phyloP scores from a whole-genome alignment of 257 asterid species.

The Nyctanthes arbortristis region DNA sequence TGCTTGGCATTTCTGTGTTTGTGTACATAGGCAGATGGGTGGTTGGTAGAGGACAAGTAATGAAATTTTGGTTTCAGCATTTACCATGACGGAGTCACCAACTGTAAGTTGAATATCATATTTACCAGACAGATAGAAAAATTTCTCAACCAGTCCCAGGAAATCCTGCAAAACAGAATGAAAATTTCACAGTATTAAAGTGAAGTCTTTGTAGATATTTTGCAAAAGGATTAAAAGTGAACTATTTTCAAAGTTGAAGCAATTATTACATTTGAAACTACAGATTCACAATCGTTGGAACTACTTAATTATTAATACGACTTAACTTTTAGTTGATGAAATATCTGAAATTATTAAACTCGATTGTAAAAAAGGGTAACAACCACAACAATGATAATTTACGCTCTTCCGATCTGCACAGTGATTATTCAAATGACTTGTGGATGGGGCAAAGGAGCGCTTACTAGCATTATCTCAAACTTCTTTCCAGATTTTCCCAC shows the following conservation, averaged over 20 bases:
- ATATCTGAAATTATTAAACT: constrained; percentile 5
- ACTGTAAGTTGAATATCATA: constrained; percentile 85
- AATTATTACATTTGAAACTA: background rate
- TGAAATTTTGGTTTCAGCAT: constrained; percentile 21
- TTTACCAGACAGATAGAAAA: constrained; percentile 82
- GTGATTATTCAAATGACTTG: background rate
- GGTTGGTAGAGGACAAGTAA: constrained; percentile 1
- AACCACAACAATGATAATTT: background rate
- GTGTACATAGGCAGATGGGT: constrained; percentile 2
- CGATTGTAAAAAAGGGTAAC: constrained; percentile 8
- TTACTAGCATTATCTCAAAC: constrained; percentile 71
- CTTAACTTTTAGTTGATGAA: background rate
- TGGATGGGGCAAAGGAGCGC: constrained; percentile 33
- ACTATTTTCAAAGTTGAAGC: constrained; percentile 10
- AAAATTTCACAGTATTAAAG: constrained; percentile 22
- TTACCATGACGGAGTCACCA: constrained; percentile 93
- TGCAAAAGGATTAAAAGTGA: constrained; percentile 8
- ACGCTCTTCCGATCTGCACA: background rate
- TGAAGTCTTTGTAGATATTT: constrained; percentile 4
- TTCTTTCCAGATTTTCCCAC: constrained; percentile 69
- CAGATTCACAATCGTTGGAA: background rate
- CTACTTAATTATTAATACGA: background rate
- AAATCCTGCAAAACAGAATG: constrained; percentile 73
- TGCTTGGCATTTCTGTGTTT: background rate
- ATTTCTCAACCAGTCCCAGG: constrained; percentile 91